These are phyloP conservation scores for Volvox carteri DNA, from an alignment of 163 green algal species.

Conservation along the genomic window DNA sequence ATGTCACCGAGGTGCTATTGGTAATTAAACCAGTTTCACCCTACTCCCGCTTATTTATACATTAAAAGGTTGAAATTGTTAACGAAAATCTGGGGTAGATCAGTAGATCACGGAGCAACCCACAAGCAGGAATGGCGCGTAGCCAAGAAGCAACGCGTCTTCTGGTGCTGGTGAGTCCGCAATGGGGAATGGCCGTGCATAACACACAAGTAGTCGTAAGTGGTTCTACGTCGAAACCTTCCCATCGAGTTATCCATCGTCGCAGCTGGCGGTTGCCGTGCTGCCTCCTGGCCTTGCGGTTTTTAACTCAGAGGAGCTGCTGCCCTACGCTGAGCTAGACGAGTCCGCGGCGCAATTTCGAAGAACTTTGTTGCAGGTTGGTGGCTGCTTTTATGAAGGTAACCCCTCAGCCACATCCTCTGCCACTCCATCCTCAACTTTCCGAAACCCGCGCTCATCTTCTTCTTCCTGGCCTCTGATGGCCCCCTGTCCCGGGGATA, in stretches of 20 bases:
- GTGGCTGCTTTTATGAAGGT: neutral
- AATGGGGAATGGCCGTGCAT: neutral
- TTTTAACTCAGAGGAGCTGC: neutral
- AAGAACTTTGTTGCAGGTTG: slow-evolving; percentile 29
- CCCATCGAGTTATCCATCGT: neutral
- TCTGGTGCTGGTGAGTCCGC: neutral
- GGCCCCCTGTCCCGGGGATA: neutral
- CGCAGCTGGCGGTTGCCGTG: slow-evolving; percentile 19
- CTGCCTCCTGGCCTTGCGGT: neutral
- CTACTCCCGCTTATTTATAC: no score
- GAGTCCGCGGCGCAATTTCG: neutral
- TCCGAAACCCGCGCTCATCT: neutral
- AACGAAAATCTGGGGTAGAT: no score
- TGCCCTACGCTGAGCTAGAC: slow-evolving; percentile 18
- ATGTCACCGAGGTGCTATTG: no score
- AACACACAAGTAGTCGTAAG: no score
- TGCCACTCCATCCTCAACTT: neutral
- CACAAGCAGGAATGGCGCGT: neutral
- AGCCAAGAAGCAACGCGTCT: neutral
- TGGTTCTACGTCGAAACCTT: no score
- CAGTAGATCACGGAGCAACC: neutral
- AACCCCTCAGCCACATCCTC: neutral
- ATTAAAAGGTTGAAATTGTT: no score
- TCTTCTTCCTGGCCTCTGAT: neutral
- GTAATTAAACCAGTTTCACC: neutral